A percentile compares a stretch with the other conserved stretches of the same genome.
Evolutionary conservation across 192 early-diverging fungal genomes (phyloP).

Genomic region (Phlyctochytrium arcticum): DNA sequence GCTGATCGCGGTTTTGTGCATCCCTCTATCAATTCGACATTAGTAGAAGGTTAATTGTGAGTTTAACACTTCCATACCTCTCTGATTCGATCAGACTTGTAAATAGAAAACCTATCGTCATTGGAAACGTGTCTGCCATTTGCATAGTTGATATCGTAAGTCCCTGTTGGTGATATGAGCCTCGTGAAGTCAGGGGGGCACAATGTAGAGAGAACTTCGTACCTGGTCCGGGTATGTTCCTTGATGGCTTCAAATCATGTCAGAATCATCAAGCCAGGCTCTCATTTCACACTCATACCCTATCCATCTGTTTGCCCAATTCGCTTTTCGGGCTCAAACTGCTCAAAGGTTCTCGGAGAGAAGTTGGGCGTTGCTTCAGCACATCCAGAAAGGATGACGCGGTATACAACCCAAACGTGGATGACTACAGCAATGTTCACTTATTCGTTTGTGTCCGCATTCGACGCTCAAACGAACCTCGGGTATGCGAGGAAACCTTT

Average conservation of each 20-base stretch:
- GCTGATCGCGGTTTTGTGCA: constrained; percentile 29
- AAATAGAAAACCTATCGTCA: constrained; percentile 35
- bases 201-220: neutral
- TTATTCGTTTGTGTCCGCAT: too few relatives aligned
- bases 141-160: constrained; percentile 46
- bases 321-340: too few relatives aligned
- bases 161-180: constrained; percentile 7
- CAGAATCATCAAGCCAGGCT: too few relatives aligned
- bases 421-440: too few relatives aligned
- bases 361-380: too few relatives aligned
- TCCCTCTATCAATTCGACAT: constrained; percentile 29
- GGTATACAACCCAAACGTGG: too few relatives aligned
- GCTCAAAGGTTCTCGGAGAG: too few relatives aligned
- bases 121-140: constrained; percentile 46
- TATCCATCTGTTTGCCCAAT: too few relatives aligned
- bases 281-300: too few relatives aligned
- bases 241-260: neutral
- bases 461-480: too few relatives aligned
- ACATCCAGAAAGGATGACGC: too few relatives aligned
- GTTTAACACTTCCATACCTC: constrained; percentile 13
- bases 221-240: neutral
- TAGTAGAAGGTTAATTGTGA: neutral
- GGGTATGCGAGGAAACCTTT: constrained; percentile 40
- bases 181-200: neutral
- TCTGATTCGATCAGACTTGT: constrained; percentile 36